Base-by-base conservation (phyloP, 495 filamentous ascomycete species). In the Pyrenula massariospora region DNA sequence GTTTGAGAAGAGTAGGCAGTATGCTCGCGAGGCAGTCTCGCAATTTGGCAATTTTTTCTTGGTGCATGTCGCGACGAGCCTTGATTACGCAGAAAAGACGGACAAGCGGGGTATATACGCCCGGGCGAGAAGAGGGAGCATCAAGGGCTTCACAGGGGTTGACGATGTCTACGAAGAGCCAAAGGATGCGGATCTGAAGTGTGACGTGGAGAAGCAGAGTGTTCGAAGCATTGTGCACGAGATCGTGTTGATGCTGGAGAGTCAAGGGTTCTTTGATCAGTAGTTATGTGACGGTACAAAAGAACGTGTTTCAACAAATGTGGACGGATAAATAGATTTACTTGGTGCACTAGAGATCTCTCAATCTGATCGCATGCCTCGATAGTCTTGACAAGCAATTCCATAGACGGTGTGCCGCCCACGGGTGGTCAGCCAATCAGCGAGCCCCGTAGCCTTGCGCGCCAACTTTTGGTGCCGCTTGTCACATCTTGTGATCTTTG, bases 71-170 rank as follows among this genome's bases (percentile, higher is more conserved):
- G 88, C 88, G 22, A 98, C 93, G 56, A 84, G 87, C 54, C 82
- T 98, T 54, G 89, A 94, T 74, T 79, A 90, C 77, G 88, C 84
- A 71, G 93, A 98, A 79, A 84, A 85, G 80, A 96, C 91, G 55
- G 93, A 98, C 71, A 94, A 89, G 82, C 79, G 84, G 58, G 94
- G 93, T 22, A 85, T 96, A 62, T 98, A 98, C 72, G 79, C 74
- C 22, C 81, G 82, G 72, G 93, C 93, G 12, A 82, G 94, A 54
- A 78, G 72, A 10, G 93, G 93, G 15, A 90, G 96, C 78, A 95
- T 98, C 74, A 93, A 89, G 83, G 91, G 91, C 25, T 98, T 98
- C 78, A 98, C 93, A 25, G 93, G 93, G 64, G 93, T 98, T 57
- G 93, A 98, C 70, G 93, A 96, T 71, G 91, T 93, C 56, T 98